phyloP scores from a whole-genome alignment of 805 yeast species.

The Millerago galiae region DNA sequence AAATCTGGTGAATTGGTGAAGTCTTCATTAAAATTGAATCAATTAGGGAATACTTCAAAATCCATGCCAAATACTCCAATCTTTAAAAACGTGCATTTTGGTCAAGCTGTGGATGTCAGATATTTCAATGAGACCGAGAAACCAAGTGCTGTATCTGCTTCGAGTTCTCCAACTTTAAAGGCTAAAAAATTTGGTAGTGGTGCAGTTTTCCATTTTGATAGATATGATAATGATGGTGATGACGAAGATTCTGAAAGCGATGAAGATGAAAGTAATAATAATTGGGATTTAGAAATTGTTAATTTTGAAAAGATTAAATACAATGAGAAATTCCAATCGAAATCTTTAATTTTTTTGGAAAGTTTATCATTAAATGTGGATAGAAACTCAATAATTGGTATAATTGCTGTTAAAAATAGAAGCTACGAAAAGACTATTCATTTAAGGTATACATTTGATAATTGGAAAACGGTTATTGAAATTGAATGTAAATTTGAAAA shows the following conservation, averaged over 20 bases:
- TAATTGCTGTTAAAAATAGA: conserved; percentile 71
- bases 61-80: conserved; percentile 53
- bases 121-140: conserved; percentile 68
- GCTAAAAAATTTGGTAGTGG: conserved; percentile 20
- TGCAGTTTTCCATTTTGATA: conserved; percentile 19
- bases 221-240: conserved; percentile 14
- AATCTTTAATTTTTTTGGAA: conserved; percentile 51
- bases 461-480: conserved; percentile 73
- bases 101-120: conserved; percentile 58
- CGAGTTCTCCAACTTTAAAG: conserved; percentile 47
- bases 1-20: conserved; percentile 86
- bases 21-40: conserved; percentile 52
- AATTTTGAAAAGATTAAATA: conserved; percentile 42
- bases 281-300: conserved; percentile 39
- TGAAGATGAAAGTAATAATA: conserved; percentile 19
- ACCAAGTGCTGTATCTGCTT: conserved; percentile 71
- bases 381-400: conserved; percentile 56
- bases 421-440: conserved; percentile 62
- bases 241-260: conserved; percentile 14
- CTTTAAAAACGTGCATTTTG: conserved; percentile 77
- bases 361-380: conserved; percentile 53
- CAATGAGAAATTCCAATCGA: conserved; percentile 35
- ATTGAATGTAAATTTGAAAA: conserved; percentile 55
- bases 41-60: conserved; percentile 32
- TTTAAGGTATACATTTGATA: conserved; percentile 68